Base-by-base conservation (phyloP, 768 basidiomycete genomes). In the Tricholoma hemisulphureum region DNA sequence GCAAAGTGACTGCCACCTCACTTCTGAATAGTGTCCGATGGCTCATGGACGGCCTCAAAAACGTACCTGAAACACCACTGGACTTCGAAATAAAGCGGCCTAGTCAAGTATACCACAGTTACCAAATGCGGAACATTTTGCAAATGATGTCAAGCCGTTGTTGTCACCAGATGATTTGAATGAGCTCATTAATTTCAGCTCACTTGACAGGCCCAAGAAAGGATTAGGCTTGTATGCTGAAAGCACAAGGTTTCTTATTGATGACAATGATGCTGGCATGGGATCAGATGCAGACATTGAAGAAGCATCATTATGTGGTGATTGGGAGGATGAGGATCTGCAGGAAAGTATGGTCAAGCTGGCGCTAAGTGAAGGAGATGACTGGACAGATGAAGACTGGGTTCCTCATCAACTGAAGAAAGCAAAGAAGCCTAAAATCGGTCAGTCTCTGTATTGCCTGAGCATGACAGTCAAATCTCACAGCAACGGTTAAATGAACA, bases 341-440 rank as follows among this genome's bases (percentile, higher is more conserved):
- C 29, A 29, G 16, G 37, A 31, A 21, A 55, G 29, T 14, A 13
- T 55, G 54, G 21, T 43, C 16, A 20, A 18, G 20, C 7, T 55
- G 35, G 54, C 29, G 24, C 5, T 21, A 24, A 13, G 28, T 23
- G 23, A 49, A 9, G 46, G 46, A 7, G 56, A 57, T 57, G 31
- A 57, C 16, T 48, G 10, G 37, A 7, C 7, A 11, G 56, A 57
- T 50, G 56, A 50, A 21, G 48, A 57, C 37, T 57, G 56, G 56
- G 18, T 57, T 14, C 56, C 56, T 9, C 23, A 31, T 8, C 24
- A 49, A 32, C 14, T 48, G 45, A 57, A 48, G 24, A 57, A 57
- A 21, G 51, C 50, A 21, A 57, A 35, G 32, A 50, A 50, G 45
- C 18, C 34, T 23, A 41, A 23, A 24, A 41, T n/a, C 13, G 14